Base-by-base conservation (phyloP, 208 protist genomes). In the Leishmania gerbilli region DNA sequence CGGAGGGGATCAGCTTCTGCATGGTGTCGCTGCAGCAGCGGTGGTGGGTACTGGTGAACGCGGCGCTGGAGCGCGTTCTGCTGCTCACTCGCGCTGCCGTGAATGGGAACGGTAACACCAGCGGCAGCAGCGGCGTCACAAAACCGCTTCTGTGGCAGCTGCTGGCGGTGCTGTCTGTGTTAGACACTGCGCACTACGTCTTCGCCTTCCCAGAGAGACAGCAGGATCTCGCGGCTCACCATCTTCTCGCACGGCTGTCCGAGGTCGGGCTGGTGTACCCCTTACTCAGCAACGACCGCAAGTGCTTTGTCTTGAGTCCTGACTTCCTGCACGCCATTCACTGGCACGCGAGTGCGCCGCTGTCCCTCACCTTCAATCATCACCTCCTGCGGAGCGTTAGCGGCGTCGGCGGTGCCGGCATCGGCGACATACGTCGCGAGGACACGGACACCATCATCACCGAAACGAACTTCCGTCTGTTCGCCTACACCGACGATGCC, bases 381-480 rank as follows among this genome's bases (percentile, higher is more conserved):
- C 79, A 90, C 37, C 76, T 81, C 40, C 0, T 80, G 27, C 65
- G 78, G 31, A 72, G 72, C 60, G 45, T 51, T 34, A 58, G 6
- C 27, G 74, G 7, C 21, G 31, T 0, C 17, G 74, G 45, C 1
- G 40, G 42, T 7, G 24, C 31, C n/a, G 27, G 31, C 21, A 67
- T 78, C 19, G 79, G 64, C 15, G 76, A 72, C 21, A 71, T 96
- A 45, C 92, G 93, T 15, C 87, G 90, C 27, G 95, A 98, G 84
- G 95, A 98, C 75, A 87, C 88, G 24, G 95, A 98, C 83, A 96
- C 92, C n/a, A 96, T 98, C 79, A 94, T 98, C 69, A 97, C 95
- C 31, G 93, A 98, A 78, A 96, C 95, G 27, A 98, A 98, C 82
- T 98, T 97, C 81, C 88, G 95, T 3, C 89, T 98, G 27, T 98